Conservation (phyloP, 164 flowering plant species). For the Vitis cinerea region DNA sequence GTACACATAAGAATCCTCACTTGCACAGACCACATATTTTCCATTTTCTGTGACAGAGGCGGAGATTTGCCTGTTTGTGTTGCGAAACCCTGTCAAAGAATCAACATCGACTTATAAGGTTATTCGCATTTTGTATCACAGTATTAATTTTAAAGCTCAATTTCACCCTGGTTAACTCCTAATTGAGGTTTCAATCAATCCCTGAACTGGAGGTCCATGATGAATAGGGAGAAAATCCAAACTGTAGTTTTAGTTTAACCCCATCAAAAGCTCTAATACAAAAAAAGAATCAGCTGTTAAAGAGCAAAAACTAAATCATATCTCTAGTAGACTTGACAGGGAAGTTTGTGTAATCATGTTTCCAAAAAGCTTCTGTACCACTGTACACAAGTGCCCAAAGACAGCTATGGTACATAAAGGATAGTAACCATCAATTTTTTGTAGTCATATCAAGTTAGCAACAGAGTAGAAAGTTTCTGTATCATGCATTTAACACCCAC, state of each 20-base stretch:
- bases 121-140: too few relatives aligned
- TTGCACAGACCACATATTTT: conserved; percentile 83
- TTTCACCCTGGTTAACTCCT: too few relatives aligned
- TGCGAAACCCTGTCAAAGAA: conserved; percentile 75
- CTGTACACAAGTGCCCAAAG: not conserved
- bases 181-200: too few relatives aligned
- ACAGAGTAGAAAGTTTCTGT: not conserved
- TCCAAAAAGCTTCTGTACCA: not conserved
- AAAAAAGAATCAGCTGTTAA: too few relatives aligned
- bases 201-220: too few relatives aligned
- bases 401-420: not conserved
- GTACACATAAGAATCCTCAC: conserved; percentile 93
- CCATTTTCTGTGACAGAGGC: conserved; percentile 82
- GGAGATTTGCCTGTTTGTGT: conserved; percentile 91
- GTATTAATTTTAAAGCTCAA: too few relatives aligned
- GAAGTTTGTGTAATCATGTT: not conserved
- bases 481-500: not conserved
- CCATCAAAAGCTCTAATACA: too few relatives aligned
- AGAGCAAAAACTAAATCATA: not conserved
- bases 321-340: not conserved
- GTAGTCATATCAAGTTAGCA: not conserved
- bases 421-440: not conserved
- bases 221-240: too few relatives aligned
- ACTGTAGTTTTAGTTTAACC: too few relatives aligned
- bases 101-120: conserved; percentile 4